Evolutionary conservation across 805 yeast species (phyloP).

Genomic region (Teunomyces stri): DNA sequence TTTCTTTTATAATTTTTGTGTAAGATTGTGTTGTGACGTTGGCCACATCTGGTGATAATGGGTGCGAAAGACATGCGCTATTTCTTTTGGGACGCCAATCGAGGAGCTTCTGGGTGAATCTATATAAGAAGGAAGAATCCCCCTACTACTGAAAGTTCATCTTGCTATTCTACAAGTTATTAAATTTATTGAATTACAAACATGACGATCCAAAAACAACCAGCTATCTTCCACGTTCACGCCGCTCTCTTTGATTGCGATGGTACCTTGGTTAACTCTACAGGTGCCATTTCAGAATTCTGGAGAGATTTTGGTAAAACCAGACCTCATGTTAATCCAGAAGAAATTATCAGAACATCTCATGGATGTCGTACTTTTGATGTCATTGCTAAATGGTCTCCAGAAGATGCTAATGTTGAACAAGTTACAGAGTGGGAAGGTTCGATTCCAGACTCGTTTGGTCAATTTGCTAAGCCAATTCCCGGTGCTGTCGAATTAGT

Average conservation of each 20-base stretch:
- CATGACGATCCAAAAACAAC: slow-evolving; percentile 37
- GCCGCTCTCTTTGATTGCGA: slow-evolving; percentile 77
- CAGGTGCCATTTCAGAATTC: slow-evolving; percentile 77
- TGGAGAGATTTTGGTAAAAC: slow-evolving; percentile 73
- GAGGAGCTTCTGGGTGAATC: background rate
- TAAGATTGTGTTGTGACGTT: background rate
- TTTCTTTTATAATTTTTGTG: background rate
- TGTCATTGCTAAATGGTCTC: slow-evolving; percentile 70
- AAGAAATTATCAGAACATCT: slow-evolving; percentile 66
- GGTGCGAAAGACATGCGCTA: background rate
- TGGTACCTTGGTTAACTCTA: slow-evolving; percentile 83
- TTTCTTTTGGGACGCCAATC: slow-evolving; percentile 1
- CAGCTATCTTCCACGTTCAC: slow-evolving; percentile 41
- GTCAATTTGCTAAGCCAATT: slow-evolving; percentile 69
- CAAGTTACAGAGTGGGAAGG: slow-evolving; percentile 67
- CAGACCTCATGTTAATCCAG: slow-evolving; percentile 66
- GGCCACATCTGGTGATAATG: slow-evolving; percentile 4
- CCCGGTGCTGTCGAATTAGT: slow-evolving; percentile 72
- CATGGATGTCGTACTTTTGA: slow-evolving; percentile 87
- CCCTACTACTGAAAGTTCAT: background rate
- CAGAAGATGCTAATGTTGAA: slow-evolving; percentile 66
- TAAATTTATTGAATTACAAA: slow-evolving; percentile 5
- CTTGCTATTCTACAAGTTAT: background rate
- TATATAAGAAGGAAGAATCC: slow-evolving; percentile 5
- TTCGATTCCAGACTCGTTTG: slow-evolving; percentile 67